A percentile compares a stretch with the other conserved stretches of the same genome.
Conservation (phyloP, 345 rosid species). For the Lagerstroemia speciosa region DNA sequence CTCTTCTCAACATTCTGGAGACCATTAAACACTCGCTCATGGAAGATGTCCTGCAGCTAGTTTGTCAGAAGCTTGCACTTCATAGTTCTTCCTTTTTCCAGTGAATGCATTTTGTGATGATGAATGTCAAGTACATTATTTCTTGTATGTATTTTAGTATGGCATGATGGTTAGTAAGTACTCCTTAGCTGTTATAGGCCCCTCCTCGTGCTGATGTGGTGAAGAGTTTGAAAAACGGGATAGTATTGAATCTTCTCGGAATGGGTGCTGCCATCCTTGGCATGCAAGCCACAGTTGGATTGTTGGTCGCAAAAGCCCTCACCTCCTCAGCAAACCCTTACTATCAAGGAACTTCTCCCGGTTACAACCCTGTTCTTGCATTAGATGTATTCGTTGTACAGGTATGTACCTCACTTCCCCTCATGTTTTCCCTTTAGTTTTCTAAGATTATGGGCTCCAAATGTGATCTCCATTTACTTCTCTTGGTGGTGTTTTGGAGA, state of each 20-base stretch:
- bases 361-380: constrained; percentile 77
- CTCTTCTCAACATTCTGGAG: background rate
- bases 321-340: constrained; percentile 84
- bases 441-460: background rate
- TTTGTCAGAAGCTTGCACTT: background rate
- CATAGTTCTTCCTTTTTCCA: background rate
- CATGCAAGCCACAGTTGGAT: constrained; percentile 93
- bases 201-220: constrained; percentile 98
- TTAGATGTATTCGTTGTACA: constrained; percentile 94
- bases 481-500: background rate
- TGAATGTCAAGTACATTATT: background rate
- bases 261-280: constrained; percentile 95
- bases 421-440: background rate
- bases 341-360: constrained; percentile 77
- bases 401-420: constrained; percentile 33
- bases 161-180: background rate
- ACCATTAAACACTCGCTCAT: background rate
- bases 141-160: background rate
- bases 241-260: constrained; percentile 68
- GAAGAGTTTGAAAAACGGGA: constrained; percentile 80
- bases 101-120: background rate
- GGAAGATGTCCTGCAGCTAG: background rate
- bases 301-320: constrained; percentile 83
- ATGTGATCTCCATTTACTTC: background rate
- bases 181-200: constrained; percentile 40